Base-by-base conservation (phyloP, 352 stramenopile genomes). In the Plasmopara halstedii region DNA sequence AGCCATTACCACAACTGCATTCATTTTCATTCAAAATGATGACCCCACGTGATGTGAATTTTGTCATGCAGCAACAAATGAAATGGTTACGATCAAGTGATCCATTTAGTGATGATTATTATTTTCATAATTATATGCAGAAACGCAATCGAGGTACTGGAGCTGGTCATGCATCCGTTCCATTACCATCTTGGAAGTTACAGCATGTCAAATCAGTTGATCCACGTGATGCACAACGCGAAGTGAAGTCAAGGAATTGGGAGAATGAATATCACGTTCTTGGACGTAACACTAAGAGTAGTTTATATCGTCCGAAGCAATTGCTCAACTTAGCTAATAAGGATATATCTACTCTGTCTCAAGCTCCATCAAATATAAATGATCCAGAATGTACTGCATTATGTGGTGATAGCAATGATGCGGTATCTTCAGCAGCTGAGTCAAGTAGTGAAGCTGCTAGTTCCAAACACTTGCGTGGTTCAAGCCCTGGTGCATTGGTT, bases 91-190 rank as follows among this genome's bases (percentile, higher is more conserved):
- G 79, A 18, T 81, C 67, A n/a, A 89, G 78, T 47, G 81, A 93
- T 38, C 81, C 81, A 39, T 93, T 90, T 58, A 93, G 78, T 53
- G 81, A 93, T 50, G 81, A 93, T 58, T 90, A 93, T 50, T 93
- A 90, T 45, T 93, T 87, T 49, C 74, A 90, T 59, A 90, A 90
- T 50, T 86, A 75, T 32, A 62, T 79, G 59, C 73, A 88, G 60
- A 93, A 93, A 61, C 73, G 78, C 11, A 59, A 67, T 27, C 73
- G 76, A 11, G 41, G 34, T 25, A 62, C 47, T 3, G 52, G 50
- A 10, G 42, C 58, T 20, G 68, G 68, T 15, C 51, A 65, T 20
- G 50, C 61, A 4, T 63, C 64, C 1, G 57, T 78, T 1, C 81
- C 78, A 21, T 56, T 90, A 32, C 81, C 78, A 31, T 90, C 78